These are phyloP conservation scores for Cyclotella baltica DNA, from an alignment of 108 stramenopile genomes.

Conservation along the genomic window DNA sequence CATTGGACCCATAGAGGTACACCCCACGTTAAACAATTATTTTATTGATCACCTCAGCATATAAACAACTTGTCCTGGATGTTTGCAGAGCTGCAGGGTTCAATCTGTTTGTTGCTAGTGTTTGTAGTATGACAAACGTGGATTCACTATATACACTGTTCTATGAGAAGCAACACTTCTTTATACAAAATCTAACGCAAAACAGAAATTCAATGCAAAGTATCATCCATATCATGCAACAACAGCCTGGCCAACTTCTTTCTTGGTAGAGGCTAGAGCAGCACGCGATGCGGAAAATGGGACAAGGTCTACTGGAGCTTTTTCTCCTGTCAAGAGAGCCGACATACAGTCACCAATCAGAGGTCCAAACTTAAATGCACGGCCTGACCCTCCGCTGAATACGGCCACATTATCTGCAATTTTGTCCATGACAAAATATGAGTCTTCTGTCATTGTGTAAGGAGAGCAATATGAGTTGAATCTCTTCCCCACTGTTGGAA, in stretches of 20 bases:
- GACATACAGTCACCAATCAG: conserved; percentile 51
- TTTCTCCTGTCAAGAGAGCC: conserved; percentile 27
- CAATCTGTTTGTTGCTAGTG: too few relatives aligned
- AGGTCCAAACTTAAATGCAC: conserved; percentile 61
- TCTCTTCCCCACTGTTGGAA: conserved; percentile 37
- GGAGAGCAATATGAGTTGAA: conserved; percentile 42
- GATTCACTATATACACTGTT: too few relatives aligned
- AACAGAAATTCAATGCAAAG: background rate
- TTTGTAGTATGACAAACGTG: too few relatives aligned
- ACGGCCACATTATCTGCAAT: conserved; percentile 38
- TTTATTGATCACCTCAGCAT: too few relatives aligned
- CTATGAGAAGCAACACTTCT: background rate
- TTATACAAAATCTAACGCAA: background rate
- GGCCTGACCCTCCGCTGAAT: conserved; percentile 55
- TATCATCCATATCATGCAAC: background rate
- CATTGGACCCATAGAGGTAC: background rate
- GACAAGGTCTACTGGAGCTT: conserved; percentile 28
- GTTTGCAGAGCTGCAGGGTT: too few relatives aligned
- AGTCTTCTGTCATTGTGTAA: conserved; percentile 57
- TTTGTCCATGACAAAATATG: conserved; percentile 61
- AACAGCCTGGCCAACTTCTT: conserved; percentile 10
- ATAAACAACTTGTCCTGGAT: too few relatives aligned
- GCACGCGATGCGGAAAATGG: conserved; percentile 28
- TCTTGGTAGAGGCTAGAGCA: background rate
- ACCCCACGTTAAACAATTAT: too few relatives aligned